Conservation (phyloP, 805 yeast species). For the Nakazawaea siamensis region DNA sequence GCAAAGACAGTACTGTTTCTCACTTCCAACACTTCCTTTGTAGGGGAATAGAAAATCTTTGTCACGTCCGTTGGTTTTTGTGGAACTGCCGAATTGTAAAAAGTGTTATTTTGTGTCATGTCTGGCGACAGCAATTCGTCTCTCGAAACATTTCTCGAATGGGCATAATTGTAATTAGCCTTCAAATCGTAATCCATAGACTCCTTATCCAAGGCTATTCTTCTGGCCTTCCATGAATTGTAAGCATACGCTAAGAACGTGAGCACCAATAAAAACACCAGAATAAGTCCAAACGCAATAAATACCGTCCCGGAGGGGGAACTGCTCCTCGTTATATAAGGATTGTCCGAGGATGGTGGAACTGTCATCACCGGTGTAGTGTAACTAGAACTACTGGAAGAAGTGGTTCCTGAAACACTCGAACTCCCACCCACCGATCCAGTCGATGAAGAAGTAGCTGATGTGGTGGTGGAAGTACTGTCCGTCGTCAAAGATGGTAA, state of each 20-base stretch:
- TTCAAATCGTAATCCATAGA: not conserved
- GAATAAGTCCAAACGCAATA: constrained; percentile 68
- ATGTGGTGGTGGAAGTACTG: not conserved
- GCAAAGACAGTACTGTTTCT: not conserved
- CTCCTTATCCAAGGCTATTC: constrained; percentile 33
- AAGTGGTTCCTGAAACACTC: not conserved
- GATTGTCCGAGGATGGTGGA: constrained; percentile 57
- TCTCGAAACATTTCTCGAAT: not conserved
- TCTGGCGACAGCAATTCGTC: not conserved
- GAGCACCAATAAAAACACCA: constrained; percentile 48
- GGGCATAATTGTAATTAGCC: constrained; percentile 4
- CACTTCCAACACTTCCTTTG: constrained; percentile 50
- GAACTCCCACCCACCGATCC: not conserved
- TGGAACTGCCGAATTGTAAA: not conserved
- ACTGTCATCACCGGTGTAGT: constrained; percentile 44
- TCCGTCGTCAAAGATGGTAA: not conserved
- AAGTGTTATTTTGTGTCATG: not conserved
- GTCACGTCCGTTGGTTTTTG: constrained; percentile 25
- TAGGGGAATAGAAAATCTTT: constrained; percentile 68
- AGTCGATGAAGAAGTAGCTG: not conserved
- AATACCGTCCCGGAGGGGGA: constrained; percentile 75
- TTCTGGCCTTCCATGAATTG: constrained; percentile 29
- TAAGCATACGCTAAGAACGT: constrained; percentile 12
- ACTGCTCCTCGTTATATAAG: constrained; percentile 43
- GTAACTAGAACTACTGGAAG: constrained; percentile 13